phyloP scores from a whole-genome alignment of 2,329 filamentous ascomycete species.

The Fusarium hainanense region DNA sequence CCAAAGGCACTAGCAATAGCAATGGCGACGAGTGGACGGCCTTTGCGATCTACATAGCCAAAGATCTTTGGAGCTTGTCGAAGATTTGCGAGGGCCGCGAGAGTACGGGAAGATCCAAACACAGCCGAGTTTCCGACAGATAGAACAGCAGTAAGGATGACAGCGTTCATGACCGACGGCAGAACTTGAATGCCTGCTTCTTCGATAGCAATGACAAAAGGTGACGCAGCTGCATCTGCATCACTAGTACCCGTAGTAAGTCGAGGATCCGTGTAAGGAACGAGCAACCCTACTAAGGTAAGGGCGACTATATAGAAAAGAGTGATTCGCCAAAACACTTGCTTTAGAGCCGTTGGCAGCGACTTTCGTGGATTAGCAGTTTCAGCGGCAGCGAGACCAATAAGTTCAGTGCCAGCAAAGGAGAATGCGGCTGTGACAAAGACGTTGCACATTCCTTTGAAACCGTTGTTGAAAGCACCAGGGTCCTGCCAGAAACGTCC shows the following conservation, averaged over 20 bases:
- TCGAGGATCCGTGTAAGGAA: slow-evolving; percentile 74
- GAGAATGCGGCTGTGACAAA: slow-evolving; percentile 82
- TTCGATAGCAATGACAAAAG: slow-evolving; percentile 92
- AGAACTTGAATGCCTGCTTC: slow-evolving; percentile 84
- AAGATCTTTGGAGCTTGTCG: slow-evolving; percentile 82
- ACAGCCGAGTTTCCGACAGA: slow-evolving; percentile 93
- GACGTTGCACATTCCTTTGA: slow-evolving; percentile 83
- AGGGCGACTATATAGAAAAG: slow-evolving; percentile 91
- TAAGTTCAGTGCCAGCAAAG: slow-evolving; percentile 80
- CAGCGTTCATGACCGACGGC: slow-evolving; percentile 92
- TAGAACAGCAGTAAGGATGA: slow-evolving; percentile 89
- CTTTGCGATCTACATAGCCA: slow-evolving; percentile 83
- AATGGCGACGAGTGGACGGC: slow-evolving; percentile 82
- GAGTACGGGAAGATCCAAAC: slow-evolving; percentile 89
- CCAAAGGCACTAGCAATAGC: slow-evolving; percentile 73
- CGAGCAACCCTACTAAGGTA: slow-evolving; percentile 82
- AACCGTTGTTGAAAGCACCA: slow-evolving; percentile 86
- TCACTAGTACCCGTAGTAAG: slow-evolving; percentile 68
- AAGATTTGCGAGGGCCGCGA: slow-evolving; percentile 90
- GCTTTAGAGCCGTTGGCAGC: slow-evolving; percentile 87
- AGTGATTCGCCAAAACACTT: slow-evolving; percentile 94
- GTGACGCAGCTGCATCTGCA: slow-evolving; percentile 80
- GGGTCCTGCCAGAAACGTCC: slow-evolving; percentile 80
- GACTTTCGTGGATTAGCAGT: slow-evolving; percentile 83
- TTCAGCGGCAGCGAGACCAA: slow-evolving; percentile 81